Evolutionary conservation across 2,329 filamentous ascomycete species (phyloP).

Genomic region (Bipolaris oryzae): DNA sequence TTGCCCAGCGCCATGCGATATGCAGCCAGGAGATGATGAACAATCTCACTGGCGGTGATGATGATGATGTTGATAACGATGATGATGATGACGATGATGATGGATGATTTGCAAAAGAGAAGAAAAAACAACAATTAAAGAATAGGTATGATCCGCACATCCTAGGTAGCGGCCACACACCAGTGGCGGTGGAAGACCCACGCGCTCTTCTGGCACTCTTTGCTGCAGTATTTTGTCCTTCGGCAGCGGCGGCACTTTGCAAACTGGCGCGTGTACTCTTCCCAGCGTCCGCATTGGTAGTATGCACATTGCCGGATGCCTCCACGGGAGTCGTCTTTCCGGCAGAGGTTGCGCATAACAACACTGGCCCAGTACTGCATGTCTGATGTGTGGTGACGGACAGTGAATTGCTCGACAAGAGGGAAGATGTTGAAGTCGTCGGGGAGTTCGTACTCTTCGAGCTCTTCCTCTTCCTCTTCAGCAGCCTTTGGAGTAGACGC

Average conservation of each 20-base stretch:
- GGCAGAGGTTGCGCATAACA: constrained; percentile 97
- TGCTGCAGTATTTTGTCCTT: constrained; percentile 98
- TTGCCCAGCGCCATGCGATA: constrained; percentile 50
- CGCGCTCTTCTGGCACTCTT: constrained; percentile 98
- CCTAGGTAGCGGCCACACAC: constrained; percentile 76
- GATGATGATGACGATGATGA: not conserved
- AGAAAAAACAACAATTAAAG: constrained; percentile 22
- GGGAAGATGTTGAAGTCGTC: constrained; percentile 99
- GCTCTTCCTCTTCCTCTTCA: constrained; percentile 67
- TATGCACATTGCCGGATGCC: constrained; percentile 97
- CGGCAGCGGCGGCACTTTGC: constrained; percentile 96
- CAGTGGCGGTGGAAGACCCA: constrained; percentile 99
- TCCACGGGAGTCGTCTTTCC: constrained; percentile 92
- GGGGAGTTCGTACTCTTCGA: constrained; percentile 87
- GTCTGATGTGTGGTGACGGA: constrained; percentile 90
- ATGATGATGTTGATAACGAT: not conserved
- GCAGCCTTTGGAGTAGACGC: constrained; percentile 44
- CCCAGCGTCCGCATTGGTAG: constrained; percentile 98
- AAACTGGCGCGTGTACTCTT: constrained; percentile 94
- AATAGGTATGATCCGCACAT: constrained; percentile 23
- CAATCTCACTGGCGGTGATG: constrained; percentile 38
- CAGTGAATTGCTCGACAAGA: constrained; percentile 96
- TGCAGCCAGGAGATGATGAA: constrained; percentile 46
- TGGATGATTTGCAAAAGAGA: constrained; percentile 26
- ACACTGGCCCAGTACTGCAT: constrained; percentile 99